Evolutionary conservation across 2,329 filamentous ascomycete species (phyloP).

Genomic region (Colletotrichum falcatum): DNA sequence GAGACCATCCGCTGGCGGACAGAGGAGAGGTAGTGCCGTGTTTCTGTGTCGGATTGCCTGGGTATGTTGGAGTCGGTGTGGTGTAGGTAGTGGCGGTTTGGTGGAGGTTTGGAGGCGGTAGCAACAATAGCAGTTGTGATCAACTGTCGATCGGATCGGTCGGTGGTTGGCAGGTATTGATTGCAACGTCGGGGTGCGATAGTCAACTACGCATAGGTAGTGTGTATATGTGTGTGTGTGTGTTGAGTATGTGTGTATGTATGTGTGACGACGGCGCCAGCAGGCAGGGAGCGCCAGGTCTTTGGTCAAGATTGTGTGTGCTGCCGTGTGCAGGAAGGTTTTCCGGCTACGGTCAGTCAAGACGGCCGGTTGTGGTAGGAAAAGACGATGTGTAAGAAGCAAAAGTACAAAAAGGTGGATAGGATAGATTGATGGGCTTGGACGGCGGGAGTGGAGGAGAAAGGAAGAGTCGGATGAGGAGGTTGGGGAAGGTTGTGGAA

Average conservation of each 20-base stretch:
- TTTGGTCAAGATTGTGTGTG: neutral
- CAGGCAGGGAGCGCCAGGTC: neutral
- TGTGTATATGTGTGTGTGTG: neutral
- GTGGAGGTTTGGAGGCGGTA: too few relatives aligned
- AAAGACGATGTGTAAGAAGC: neutral
- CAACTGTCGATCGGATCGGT: neutral
- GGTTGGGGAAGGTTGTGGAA: slow-evolving; percentile 6
- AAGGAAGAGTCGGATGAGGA: neutral
- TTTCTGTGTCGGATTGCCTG: neutral
- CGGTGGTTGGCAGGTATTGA: neutral
- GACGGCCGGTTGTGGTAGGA: neutral
- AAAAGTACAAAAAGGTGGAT: neutral
- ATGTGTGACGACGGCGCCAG: neutral
- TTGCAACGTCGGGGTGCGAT: slow-evolving; percentile 2
- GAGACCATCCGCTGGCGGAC: slow-evolving; percentile 27
- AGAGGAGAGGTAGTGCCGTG: neutral
- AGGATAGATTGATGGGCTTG: neutral
- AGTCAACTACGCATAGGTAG: too few relatives aligned
- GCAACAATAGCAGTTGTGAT: neutral
- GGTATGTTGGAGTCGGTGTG: neutral
- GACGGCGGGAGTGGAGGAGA: neutral
- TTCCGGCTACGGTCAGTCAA: neutral
- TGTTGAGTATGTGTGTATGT: neutral
- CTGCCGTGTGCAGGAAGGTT: neutral
- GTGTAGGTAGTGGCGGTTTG: neutral